These are phyloP conservation scores for Penicillium expansum DNA, from an alignment of 2,329 filamentous ascomycete species.

Conservation along the genomic window DNA sequence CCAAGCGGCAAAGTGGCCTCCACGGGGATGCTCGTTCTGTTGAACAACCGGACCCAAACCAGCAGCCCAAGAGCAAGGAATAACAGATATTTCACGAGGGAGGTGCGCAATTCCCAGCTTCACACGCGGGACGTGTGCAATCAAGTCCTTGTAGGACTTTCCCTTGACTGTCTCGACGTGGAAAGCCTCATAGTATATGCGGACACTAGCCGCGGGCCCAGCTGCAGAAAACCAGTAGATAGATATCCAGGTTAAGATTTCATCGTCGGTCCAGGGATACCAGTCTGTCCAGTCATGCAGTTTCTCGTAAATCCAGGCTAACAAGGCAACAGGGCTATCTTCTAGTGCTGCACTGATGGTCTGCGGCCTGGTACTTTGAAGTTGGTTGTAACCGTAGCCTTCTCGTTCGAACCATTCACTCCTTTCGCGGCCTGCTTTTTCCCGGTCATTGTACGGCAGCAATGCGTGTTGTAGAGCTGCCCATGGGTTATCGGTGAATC, in stretches of 20 bases:
- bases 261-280: conserved; percentile 73
- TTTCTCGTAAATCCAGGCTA: conserved; percentile 82
- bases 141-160: conserved; percentile 11
- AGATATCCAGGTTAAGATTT: conserved; percentile 71
- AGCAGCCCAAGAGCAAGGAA: conserved; percentile 21
- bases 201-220: conserved; percentile 64
- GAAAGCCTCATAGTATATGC: conserved; percentile 69
- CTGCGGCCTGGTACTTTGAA: conserved; percentile 68
- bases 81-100: conserved; percentile 19
- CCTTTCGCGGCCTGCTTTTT: conserved; percentile 17
- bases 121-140: conserved; percentile 14
- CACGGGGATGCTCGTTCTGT: conserved; percentile 17
- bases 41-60: conserved; percentile 18
- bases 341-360: conserved; percentile 67
- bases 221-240: conserved; percentile 70
- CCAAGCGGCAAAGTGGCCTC: conserved; percentile 27
- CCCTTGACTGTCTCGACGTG: conserved; percentile 7
- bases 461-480: conserved; percentile 44
- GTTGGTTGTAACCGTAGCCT: conserved; percentile 52
- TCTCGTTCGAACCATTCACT: conserved; percentile 21
- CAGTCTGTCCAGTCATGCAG: conserved; percentile 72
- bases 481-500: conserved; percentile 52
- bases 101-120: conserved; percentile 22
- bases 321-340: conserved; percentile 67
- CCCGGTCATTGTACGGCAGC: conserved; percentile 17